A percentile compares a stretch with the other conserved stretches of the same genome.
These are phyloP conservation scores for Venturia carpophila DNA, from an alignment of 2,329 filamentous ascomycete genomes.

Conservation along the genomic window DNA sequence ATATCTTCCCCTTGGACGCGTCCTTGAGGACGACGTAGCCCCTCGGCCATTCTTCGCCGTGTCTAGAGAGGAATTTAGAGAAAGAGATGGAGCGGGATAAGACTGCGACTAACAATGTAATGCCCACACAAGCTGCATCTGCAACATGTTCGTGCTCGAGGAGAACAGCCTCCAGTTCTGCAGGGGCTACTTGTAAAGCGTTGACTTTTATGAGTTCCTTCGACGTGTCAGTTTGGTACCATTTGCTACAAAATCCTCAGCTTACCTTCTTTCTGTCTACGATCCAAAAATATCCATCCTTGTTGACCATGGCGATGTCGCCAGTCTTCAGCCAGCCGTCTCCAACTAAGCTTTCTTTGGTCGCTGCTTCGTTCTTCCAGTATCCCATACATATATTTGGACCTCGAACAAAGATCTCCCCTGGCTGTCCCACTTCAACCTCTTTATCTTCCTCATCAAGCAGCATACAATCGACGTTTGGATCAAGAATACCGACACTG, in stretches of 20 bases:
- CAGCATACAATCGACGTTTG: constrained; percentile 35
- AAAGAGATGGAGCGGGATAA: not conserved
- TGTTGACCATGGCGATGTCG: constrained; percentile 28
- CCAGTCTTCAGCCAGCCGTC: constrained; percentile 35
- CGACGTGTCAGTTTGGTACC: constrained; percentile 3
- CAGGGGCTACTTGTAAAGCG: constrained; percentile 32
- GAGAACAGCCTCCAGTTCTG: constrained; percentile 42
- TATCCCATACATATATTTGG: constrained; percentile 37
- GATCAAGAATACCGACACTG: constrained; percentile 34
- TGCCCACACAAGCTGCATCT: constrained; percentile 49
- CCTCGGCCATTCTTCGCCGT: constrained; percentile 45
- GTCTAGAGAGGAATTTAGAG: constrained; percentile 23
- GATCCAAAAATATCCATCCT: constrained; percentile 32
- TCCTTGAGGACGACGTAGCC: constrained; percentile 47
- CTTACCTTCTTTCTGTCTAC: constrained; percentile 32
- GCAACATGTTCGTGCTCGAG: constrained; percentile 45
- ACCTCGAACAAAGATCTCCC: constrained; percentile 35
- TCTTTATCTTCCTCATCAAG: constrained; percentile 38
- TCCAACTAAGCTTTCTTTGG: constrained; percentile 30
- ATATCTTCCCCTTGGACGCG: constrained; percentile 32
- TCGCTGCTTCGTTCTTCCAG: constrained; percentile 35
- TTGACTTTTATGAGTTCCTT: constrained; percentile 38
- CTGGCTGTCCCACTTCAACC: constrained; percentile 31
- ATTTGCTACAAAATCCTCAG: constrained; percentile 17
- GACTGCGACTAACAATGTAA: constrained; percentile 36